These are phyloP conservation scores for Pseudozyma sp. DNA, from an alignment of 1,284 basidiomycete genomes.

Conservation along the genomic window DNA sequence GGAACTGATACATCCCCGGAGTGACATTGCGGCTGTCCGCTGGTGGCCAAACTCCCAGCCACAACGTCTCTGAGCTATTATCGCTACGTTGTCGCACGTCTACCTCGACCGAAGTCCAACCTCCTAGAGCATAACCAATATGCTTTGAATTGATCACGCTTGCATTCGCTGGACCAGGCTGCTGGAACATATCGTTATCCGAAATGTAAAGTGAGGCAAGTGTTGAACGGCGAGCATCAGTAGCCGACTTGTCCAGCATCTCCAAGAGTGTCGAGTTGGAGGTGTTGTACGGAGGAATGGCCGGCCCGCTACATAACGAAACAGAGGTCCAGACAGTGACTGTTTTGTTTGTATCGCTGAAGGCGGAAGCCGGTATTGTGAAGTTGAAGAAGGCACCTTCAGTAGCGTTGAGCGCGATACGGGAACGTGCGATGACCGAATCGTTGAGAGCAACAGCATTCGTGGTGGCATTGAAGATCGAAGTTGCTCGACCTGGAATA, in stretches of 20 bases:
- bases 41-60: slow-evolving; percentile 64
- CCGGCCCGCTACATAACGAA: slow-evolving; percentile 61
- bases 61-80: slow-evolving; percentile 51
- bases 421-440: slow-evolving; percentile 48
- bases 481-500: slow-evolving; percentile 36
- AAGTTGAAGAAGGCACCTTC: slow-evolving; percentile 56
- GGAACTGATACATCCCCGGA: slow-evolving; percentile 46
- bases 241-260: slow-evolving; percentile 32
- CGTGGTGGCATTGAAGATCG: slow-evolving; percentile 31
- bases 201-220: slow-evolving; percentile 59
- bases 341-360: slow-evolving; percentile 13
- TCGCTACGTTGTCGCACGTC: slow-evolving; percentile 26
- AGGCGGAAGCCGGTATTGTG: slow-evolving; percentile 32
- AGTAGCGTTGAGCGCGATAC: slow-evolving; percentile 30
- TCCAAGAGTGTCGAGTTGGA: slow-evolving; percentile 54
- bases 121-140: slow-evolving; percentile 56
- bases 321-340: slow-evolving; percentile 54
- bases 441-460: slow-evolving; percentile 50
- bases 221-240: slow-evolving; percentile 50
- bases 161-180: slow-evolving; percentile 53
- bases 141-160: slow-evolving; percentile 28
- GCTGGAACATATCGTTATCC: slow-evolving; percentile 21
- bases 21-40: slow-evolving; percentile 41
- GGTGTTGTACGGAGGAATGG: slow-evolving; percentile 61
- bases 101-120: slow-evolving; percentile 47